Evolutionary conservation across 2,329 filamentous ascomycete genomes (phyloP), one percentile per base, ranked within the genome.

Genomic region (Cladosporium cucumerinum): DNA sequence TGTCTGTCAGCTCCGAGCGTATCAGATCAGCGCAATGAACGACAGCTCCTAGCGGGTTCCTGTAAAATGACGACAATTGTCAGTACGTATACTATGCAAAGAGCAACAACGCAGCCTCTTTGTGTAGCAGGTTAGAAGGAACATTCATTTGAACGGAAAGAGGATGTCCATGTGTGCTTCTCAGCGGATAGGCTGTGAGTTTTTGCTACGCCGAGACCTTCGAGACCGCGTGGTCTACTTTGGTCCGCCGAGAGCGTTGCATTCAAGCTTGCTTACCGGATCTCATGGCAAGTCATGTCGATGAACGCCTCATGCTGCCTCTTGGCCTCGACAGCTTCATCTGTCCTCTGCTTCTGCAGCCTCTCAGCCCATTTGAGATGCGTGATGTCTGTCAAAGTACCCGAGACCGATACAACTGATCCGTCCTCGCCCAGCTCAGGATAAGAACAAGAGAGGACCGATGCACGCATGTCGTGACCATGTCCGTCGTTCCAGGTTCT

Each of bases 231-330:
- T 3, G 1, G 1, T 16, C 14, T 16, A 18, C 18, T 34, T 11
- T 1, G 18, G 23, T 8, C 6, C 16, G 25, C 23, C 26, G 12
- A 14, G 5, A 28, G 23, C 8, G 23, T 3, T 51, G 18, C 12
- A 6, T 10, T 6, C 16, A 21, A 12, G 4, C 5, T 34, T 18
- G 23, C 51, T 32, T 32, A 55, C 51, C 51, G 28, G 16, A 55
- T 55, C 28, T 81, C 78, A 48, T 80, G 78, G 6, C 72, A 75
- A 6, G 78, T 77, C 76, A 78, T 68, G 48, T 72, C 79, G 28
- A 81, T 81, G 67, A 82, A 82, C 0, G 78, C 69, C 67, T 81
- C 79, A 62, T 81, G 80, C 61, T 81, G 79, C 60, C 78, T 74
- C 57, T 81, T 81, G 11, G 78, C 70, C 51, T 81, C 79, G 46